Evolutionary conservation across 257 asterid genomes (phyloP).

Genomic region (Thymus quinquecostatus): DNA sequence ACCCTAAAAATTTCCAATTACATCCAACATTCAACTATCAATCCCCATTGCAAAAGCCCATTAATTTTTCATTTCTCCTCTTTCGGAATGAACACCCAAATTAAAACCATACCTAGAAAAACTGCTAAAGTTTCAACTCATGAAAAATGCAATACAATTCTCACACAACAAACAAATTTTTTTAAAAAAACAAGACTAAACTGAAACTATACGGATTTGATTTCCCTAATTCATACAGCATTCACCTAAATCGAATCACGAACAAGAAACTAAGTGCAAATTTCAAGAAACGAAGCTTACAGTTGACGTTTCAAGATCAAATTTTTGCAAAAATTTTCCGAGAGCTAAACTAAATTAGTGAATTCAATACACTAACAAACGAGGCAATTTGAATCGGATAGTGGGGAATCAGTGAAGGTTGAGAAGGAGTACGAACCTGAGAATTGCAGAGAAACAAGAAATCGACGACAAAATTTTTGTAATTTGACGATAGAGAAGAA

Average conservation of each 20-base stretch:
- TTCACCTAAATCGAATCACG: slow-evolving; percentile 19
- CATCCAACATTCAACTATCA: background rate
- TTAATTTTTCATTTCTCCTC: too few species aligned
- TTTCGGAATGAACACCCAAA: background rate
- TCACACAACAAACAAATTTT: background rate
- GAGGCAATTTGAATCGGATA: slow-evolving; percentile 8
- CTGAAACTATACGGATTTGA: background rate
- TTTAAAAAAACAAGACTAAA: background rate
- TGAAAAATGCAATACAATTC: background rate
- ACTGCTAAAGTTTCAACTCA: slow-evolving; percentile 5
- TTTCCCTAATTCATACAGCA: background rate
- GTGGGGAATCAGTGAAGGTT: background rate
- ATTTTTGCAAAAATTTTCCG: background rate
- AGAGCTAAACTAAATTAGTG: slow-evolving; percentile 11
- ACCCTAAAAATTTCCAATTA: slow-evolving; percentile 3
- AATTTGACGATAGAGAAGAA: slow-evolving; percentile 17
- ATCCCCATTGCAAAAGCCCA: slow-evolving; percentile 4
- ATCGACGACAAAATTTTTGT: slow-evolving; percentile 20
- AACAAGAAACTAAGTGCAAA: slow-evolving; percentile 15
- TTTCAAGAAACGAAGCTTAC: slow-evolving; percentile 24
- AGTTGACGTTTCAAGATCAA: slow-evolving; percentile 33
- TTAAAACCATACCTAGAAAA: slow-evolving; percentile 3
- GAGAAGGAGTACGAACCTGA: slow-evolving; percentile 32
- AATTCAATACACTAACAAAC: background rate
- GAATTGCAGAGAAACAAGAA: slow-evolving; percentile 22